Conservation (phyloP, 2,329 filamentous ascomycete genomes). For the Fulvia fulva region DNA sequence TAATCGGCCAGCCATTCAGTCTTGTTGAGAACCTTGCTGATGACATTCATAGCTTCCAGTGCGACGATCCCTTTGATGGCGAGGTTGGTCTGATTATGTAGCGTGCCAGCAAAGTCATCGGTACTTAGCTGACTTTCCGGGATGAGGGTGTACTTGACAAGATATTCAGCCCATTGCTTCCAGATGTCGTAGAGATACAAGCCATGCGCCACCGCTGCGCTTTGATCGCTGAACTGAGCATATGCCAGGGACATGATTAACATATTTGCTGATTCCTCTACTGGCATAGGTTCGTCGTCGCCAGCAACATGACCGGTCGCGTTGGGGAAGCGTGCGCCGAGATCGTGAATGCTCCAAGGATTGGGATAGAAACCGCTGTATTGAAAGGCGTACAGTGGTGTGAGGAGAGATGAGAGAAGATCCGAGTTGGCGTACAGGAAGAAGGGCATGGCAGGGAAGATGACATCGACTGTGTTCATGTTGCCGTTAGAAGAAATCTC, state of each 20-base stretch:
- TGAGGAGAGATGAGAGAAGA: slow-evolving; percentile 12
- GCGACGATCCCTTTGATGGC: slow-evolving; percentile 26
- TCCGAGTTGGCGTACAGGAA: slow-evolving; percentile 24
- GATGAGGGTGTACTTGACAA: slow-evolving; percentile 50
- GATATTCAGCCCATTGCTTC: slow-evolving; percentile 51
- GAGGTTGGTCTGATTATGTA: slow-evolving; percentile 43
- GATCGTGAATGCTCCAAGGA: slow-evolving; percentile 21
- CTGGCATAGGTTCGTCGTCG: slow-evolving; percentile 48
- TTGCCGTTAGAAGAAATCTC: slow-evolving; percentile 48
- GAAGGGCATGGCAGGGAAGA: slow-evolving; percentile 28
- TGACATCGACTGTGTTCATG: slow-evolving; percentile 30
- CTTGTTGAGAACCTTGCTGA: slow-evolving; percentile 1
- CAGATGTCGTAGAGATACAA: slow-evolving; percentile 41
- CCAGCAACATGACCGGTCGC: slow-evolving; percentile 25
- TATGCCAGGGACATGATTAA: slow-evolving; percentile 54
- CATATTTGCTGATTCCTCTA: slow-evolving; percentile 47
- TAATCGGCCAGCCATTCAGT: background rate
- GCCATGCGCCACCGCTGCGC: slow-evolving; percentile 42
- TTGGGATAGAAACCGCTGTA: slow-evolving; percentile 22
- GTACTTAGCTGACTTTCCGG: slow-evolving; percentile 54
- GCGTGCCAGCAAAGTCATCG: slow-evolving; percentile 52
- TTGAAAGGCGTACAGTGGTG: slow-evolving; percentile 21
- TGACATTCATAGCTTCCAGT: slow-evolving; percentile 31
- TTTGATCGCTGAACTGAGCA: slow-evolving; percentile 51
- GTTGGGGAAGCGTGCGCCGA: slow-evolving; percentile 22